Base-by-base conservation (phyloP, 164 flowering plant species). In the Echeveria elegans region DNA sequence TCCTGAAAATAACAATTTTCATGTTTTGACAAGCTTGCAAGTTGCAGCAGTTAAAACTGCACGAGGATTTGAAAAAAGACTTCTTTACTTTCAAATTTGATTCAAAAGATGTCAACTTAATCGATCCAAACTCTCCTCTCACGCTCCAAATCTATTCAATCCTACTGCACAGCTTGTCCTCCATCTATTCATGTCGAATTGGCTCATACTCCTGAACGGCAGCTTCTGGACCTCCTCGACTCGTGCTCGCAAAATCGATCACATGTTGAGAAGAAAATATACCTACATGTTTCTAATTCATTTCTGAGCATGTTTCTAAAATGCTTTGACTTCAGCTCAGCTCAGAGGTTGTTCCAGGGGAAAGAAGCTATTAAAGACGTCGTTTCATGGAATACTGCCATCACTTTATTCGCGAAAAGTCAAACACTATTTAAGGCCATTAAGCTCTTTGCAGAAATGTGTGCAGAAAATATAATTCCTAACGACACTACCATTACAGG, bases 351-450 rank as follows among this genome's bases (percentile, higher is more conserved):
- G 61, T 56, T 56, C 32, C 23, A 89, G 83, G 0, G 87, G 82
- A 79, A 81, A 75, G 69, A 4, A 85, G 70, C 82, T 93, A 62
- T 64, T 77, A 36, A 74, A 70, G 66, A 68, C 72, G 73, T 79
- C 16, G 87, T 88, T 18, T 78, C 96, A 6, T 93, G 93, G 90
- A 93, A 90, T 73, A 77, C 79, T 1, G 71, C 90, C 14, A 82
- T 90, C 62, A 76, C 76, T 38, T 83, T 82, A 24, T 66, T 76
- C 66, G 75, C 79, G 26, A 80, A 75, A 72, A 71, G 69, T 72
- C 80, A 77, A 50, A 72, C 40, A 29, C 83, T 82, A 14, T 66
- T 36, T 16, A 80, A 48, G 76, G 85, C 88, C 67, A 40, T 93
- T 16, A 76, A 79, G 29, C 34, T 73, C 58, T 85, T 86, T 68